Percentiles rank a stretch among this genome's conserved stretches.
These are phyloP conservation scores for Fallopia convolvulus DNA, from an alignment of 148 eudicot species.

Conservation along the genomic window DNA sequence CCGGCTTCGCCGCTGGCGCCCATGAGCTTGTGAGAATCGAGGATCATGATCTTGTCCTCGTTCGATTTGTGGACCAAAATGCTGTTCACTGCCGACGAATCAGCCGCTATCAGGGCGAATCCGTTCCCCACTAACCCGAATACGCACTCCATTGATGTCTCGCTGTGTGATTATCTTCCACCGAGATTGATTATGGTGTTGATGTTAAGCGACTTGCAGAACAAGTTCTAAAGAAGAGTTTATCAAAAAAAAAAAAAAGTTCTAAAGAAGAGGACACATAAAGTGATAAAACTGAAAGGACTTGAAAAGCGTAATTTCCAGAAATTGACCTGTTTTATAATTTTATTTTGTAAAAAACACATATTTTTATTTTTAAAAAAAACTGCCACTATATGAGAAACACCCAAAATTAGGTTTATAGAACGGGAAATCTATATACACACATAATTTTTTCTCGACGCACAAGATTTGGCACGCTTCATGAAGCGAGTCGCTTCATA, in stretches of 20 bases:
- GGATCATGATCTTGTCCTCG: conserved; percentile 75
- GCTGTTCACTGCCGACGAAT: conserved; percentile 56
- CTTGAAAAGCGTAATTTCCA: not conserved
- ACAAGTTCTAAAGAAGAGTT: not conserved
- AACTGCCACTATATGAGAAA: too few species aligned
- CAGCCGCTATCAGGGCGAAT: conserved; percentile 63
- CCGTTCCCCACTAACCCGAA: conserved; percentile 70
- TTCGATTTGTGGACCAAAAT: conserved; percentile 70
- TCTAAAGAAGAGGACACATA: not conserved
- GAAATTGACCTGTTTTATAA: not conserved
- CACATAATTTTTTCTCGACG: too few species aligned
- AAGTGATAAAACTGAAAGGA: not conserved
- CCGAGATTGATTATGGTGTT: too few species aligned
- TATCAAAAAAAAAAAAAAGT: too few species aligned
- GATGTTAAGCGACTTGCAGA: not conserved
- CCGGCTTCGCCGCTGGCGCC: conserved; percentile 84
- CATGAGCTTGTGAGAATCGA: conserved; percentile 83
- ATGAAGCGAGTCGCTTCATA: too few species aligned
- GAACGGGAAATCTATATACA: too few species aligned
- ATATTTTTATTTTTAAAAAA: too few species aligned
- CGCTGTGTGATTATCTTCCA: not conserved
- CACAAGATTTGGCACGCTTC: too few species aligned
- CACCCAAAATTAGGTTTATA: too few species aligned
- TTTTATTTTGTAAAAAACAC: not conserved
- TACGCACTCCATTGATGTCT: conserved; percentile 54